A percentile compares a stretch with the other conserved stretches of the same genome.
phyloP scores from a whole-genome alignment of 768 basidiomycete species.

The Suillus discolor region DNA sequence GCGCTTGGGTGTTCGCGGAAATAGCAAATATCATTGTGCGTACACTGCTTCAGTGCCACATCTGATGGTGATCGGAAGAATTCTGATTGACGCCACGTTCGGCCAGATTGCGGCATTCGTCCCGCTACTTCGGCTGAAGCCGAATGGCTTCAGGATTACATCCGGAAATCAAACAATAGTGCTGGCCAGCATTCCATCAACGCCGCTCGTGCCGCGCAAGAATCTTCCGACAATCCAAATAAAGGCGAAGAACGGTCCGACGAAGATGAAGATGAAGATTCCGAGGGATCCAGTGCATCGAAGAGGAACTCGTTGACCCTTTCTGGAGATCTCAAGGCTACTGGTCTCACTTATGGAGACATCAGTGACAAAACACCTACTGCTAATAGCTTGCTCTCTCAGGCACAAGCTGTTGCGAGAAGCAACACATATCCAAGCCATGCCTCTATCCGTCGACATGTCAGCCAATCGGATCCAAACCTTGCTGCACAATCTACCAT shows the following conservation, averaged over 20 bases:
- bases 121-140: constrained; percentile 90
- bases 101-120: constrained; percentile 85
- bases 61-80: constrained; percentile 33
- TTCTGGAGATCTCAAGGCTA: constrained; percentile 61
- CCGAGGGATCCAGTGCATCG: constrained; percentile 73
- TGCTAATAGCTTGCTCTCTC: constrained; percentile 72
- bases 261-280: constrained; percentile 88
- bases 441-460: constrained; percentile 75
- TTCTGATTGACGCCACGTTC: constrained; percentile 31
- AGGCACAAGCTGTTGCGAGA: constrained; percentile 67
- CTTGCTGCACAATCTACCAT: constrained; percentile 59
- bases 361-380: constrained; percentile 87
- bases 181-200: constrained; percentile 76
- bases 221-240: constrained; percentile 60
- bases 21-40: constrained; percentile 96
- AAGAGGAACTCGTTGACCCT: constrained; percentile 77
- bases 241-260: constrained; percentile 74
- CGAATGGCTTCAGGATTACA: constrained; percentile 91
- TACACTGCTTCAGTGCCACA: constrained; percentile 36
- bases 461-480: constrained; percentile 55
- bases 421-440: constrained; percentile 64
- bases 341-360: constrained; percentile 59
- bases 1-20: constrained; percentile 88
- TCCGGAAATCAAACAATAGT: constrained; percentile 87
- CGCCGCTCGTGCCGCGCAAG: constrained; percentile 71